Evolutionary conservation across 1,284 basidiomycete genomes (phyloP), one percentile per base, ranked within the genome.

Genomic region (Neonothopanus nambi): DNA sequence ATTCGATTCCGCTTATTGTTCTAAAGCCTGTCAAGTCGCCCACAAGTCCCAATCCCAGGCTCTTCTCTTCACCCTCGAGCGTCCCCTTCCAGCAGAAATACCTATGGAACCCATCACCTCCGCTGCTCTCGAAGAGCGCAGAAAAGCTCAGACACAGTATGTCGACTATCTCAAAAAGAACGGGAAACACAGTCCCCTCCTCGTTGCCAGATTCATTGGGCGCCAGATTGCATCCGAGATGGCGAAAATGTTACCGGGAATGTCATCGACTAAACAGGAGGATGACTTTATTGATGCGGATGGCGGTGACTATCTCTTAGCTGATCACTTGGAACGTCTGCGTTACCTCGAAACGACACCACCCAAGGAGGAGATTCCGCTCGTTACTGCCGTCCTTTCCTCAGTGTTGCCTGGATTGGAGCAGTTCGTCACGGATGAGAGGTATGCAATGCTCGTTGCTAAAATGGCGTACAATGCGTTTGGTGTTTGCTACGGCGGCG

Each of bases 401-500:
- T 71, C 73, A 35, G 85, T 84, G 4, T 68, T 92, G 46, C 85
- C 85, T 12, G 89, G 89, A 20, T 65, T 92, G 54, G 87, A 90
- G 58, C 74, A 82, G 52, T 85, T 87, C 49, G 71, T 89, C 23
- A 79, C 79, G 1, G 79, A 83, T 24, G 85, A 89, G 44, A 73
- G 81, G 18, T 80, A 89, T 59, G 72, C 78, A 8, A 73, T 75
- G n/a, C 74, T 87, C 44, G 68, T 81, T 41, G 87, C 86, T 13
- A 89, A 84, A 67, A 82, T 92, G 74, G 69, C 74, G 4, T 91
- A 90, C 67, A 92, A 92, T 61, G 75, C 82, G 1, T 87, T 82
- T 61, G 89, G 89, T 54, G 79, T 92, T 43, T 81, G 72, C 65
- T 84, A 76, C 59, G 76, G 70, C 48, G 78, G 73, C 26, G 89